Conservation (phyloP, 1,284 basidiomycete genomes). For the Ustilago xerochloae region DNA sequence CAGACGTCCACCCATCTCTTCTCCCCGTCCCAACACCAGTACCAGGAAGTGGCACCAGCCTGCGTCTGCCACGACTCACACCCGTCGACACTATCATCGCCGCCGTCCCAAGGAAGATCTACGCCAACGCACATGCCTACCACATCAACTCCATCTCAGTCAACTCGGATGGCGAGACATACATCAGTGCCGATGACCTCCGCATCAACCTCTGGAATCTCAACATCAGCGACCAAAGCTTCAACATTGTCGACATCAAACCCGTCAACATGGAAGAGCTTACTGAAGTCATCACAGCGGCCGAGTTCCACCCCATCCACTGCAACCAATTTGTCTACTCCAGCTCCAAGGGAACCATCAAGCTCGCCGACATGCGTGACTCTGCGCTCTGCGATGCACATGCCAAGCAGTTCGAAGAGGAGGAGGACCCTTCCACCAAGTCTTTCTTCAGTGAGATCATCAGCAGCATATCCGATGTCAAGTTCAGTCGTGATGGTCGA, state of each 20-base stretch:
- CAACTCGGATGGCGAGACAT: constrained; percentile 99
- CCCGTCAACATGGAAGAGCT: constrained; percentile 99
- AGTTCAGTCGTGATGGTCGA: constrained; percentile 95
- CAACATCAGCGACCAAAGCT: constrained; percentile 97
- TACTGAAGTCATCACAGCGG: constrained; percentile 98
- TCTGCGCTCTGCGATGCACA: constrained; percentile 95
- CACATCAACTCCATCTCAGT: constrained; percentile 99
- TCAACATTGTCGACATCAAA: constrained; percentile 99
- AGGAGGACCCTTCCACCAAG: constrained; percentile 95
- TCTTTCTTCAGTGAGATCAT: constrained; percentile 99
- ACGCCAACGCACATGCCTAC: constrained; percentile 98
- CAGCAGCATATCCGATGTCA: constrained; percentile 99
- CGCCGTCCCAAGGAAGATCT: constrained; percentile 97
- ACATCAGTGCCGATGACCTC: constrained; percentile 97
- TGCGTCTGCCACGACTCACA: constrained; percentile 73
- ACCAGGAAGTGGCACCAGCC: constrained; percentile 51
- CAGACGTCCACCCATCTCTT: constrained; percentile 53
- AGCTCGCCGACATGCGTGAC: constrained; percentile 99
- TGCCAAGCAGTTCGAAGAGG: constrained; percentile 84
- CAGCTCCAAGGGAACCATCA: constrained; percentile 99
- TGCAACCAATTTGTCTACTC: constrained; percentile 99
- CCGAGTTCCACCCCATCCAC: constrained; percentile 96
- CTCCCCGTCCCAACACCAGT: constrained; percentile 49
- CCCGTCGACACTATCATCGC: constrained; percentile 98
- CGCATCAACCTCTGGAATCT: constrained; percentile 98